Evolutionary conservation across 441 rosid genomes (phyloP), one percentile per base, ranked within the genome.

Genomic region (Kokia cookei): DNA sequence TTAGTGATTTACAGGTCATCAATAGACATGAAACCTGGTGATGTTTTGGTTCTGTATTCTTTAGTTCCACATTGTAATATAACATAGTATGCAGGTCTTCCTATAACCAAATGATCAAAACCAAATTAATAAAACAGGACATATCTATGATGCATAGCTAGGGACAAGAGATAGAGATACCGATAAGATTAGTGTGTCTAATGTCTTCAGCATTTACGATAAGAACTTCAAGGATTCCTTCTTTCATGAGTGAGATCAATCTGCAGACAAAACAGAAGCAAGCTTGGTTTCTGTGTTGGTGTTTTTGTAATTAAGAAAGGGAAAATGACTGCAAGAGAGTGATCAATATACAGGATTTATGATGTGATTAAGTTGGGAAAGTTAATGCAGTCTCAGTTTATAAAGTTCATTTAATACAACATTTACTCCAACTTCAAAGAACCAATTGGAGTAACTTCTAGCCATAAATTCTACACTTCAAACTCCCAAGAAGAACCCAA

Each of bases 121-220:
- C 10, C 22, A 26, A 51, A 69, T 7, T 4, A 50, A 43, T 29
- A 19, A 43, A 35, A 43, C 22, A 15, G 29, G 22, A 3, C 9
- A 59, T 26, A 57, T 37, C 24, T 48, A 62, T 37, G 40, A 61
- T 32, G 22, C 3, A 53, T 14, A 17, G 29, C 48, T 2, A 32
- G 42, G 66, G 61, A 40, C 43, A 40, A 40, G 50, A 57, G 29
- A 81, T 40, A 35, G 66, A 62, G 45, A 11, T 81, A 92, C 97
- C 93, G 7, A 90, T 40, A 57, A 86, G 73, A 84, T 89, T 90
- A 13, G 91, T 89, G 73, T 84, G 97, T 59, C 77, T 81, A 59
- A 91, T 91, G 84, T 92, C 98, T 79, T 84, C 65, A 47, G 98
- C 97, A 77, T 88, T 82, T 65, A 92, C 96, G 37, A 94, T 86